Evolutionary conservation across 768 basidiomycete genomes (phyloP), one percentile per base, ranked within the genome.

Genomic region (Collybia mongolica): DNA sequence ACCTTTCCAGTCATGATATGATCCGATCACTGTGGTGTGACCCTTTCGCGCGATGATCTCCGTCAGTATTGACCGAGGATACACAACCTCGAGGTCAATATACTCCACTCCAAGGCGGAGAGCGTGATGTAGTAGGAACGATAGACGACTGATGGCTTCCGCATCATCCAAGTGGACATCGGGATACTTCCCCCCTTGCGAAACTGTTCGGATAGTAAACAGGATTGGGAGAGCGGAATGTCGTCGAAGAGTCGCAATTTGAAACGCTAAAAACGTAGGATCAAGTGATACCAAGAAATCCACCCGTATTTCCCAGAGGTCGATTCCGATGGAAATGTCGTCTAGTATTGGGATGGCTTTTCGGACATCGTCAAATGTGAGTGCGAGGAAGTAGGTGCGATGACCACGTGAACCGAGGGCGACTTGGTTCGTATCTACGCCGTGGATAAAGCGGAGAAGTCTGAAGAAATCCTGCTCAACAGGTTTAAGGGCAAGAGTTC

Each of bases 1-100:
- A 14, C 88, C 88, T 24, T 76, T 75, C 78, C 79, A 84, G 58
- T 92, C 87, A 61, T 88, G 87, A 77, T 82, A 88, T 3, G 88
- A 90, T 0, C 86, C 83, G 54, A 91, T 79, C 57, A 90, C 76
- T 48, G 80, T 75, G 0, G 87, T 82, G 41, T 69, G 53, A 1
- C 83, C 81, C 62, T 86, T 89, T 40, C 63, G 67, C 17, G 64
- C 52, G 22, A 73, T 64, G 23, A 90, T 63, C 4, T 72, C 70
- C 17, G 70, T 67, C 52, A 87, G 75, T 35, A 72, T 59, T 22
- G 72, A 64, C 37, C 74, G 69, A 2, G 83, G 73, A 71, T 79
- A 82, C 2, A 80, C 75, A 37, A 82, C 74, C 66, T 90, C 88
- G 48, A 91, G 69, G 58, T 91, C 90, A 50, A 91, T 65, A 65